Base-by-base conservation (phyloP, 163 green algal species). In the Dunaliella salina region DNA sequence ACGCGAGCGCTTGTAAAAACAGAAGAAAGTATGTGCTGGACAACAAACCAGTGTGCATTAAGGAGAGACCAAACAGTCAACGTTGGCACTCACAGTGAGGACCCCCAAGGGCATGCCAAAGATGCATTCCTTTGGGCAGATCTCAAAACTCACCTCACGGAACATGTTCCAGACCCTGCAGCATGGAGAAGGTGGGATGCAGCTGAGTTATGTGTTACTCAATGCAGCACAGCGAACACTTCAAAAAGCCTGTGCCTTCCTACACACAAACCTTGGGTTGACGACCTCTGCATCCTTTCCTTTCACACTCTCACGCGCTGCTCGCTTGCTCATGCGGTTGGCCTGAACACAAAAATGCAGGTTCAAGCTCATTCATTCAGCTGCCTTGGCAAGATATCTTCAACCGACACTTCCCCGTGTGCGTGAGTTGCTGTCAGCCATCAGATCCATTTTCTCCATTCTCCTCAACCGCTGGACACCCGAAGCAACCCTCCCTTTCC, bases 91-190 rank as follows among this genome's bases (percentile, higher is more conserved):
- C n/a, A n/a, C n/a, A n/a, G n/a, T n/a, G n/a, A n/a, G n/a, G n/a
- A n/a, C n/a, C n/a, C n/a, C n/a, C n/a, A n/a, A 35, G n/a, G 1
- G 50, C 50, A 40, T 29, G 29, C 45, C 1, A 85, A 13, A 33
- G 18, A 40, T 57, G 30, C 45, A 33, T 78, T 24, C n/a, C 75
- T 45, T 22, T 45, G n/a, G 1, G 33, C 24, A 32, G 20, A 83
- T 57, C 25, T 63, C 34, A 33, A 13, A 34, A 30, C 82, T 72
- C 50, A 85, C 82, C 82, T 85, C 82, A 22, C 72, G 33, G 57
- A 80, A 85, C 82, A 85, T 85, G 50, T 85, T 85, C 82, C 82
- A 85, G 13, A 83, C 80, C 63, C 63, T 75, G 63, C 63, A 75
- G 63, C 4, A 29, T 1, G 1, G 24, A 75, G 24, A 75, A 12